Evolutionary conservation across 441 rosid species (phyloP).

Genomic region (Heliophila coronopifolia): DNA sequence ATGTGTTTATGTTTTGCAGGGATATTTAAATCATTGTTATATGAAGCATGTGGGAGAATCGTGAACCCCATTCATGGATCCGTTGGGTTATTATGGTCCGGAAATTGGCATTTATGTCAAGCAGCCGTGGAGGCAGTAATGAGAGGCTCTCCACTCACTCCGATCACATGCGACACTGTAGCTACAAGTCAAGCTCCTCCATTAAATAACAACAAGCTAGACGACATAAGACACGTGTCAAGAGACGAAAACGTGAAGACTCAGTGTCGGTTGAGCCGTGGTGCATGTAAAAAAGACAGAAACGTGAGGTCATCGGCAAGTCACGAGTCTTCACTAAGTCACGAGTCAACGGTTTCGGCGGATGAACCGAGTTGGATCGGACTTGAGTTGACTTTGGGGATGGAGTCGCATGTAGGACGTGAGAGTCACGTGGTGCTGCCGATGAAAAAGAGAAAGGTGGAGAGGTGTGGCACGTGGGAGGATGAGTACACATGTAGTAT

Average conservation of each 20-base stretch:
- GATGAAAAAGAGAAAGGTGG: conserved; percentile 39
- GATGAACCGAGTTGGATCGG: conserved; percentile 48
- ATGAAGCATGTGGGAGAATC: conserved; percentile 73
- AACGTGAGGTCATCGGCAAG: conserved; percentile 49
- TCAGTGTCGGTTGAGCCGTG: conserved; percentile 29
- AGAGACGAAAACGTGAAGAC: conserved; percentile 46
- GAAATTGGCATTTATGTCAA: conserved; percentile 69
- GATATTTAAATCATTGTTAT: conserved; percentile 56
- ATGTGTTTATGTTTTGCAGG: conserved; percentile 28
- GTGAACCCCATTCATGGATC: conserved; percentile 75
- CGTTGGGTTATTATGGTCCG: conserved; percentile 62
- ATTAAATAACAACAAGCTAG: conserved; percentile 43
- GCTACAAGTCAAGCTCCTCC: conserved; percentile 60
- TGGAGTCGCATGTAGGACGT: conserved; percentile 37
- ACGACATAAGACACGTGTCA: conserved; percentile 76
- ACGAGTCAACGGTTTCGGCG: conserved; percentile 46
- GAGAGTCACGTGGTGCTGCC: conserved; percentile 42
- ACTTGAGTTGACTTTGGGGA: conserved; percentile 58
- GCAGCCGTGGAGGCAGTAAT: conserved; percentile 66
- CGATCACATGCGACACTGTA: conserved; percentile 55
- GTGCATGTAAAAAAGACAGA: conserved; percentile 31
- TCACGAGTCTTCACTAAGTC: conserved; percentile 64
- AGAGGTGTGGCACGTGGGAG: conserved; percentile 21
- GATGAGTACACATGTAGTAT: conserved; percentile 35
- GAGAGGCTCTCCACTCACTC: conserved; percentile 53